Evolutionary conservation across 768 basidiomycete genomes (phyloP), one percentile per base, ranked within the genome.

Genomic region (Lenzites betulinus): DNA sequence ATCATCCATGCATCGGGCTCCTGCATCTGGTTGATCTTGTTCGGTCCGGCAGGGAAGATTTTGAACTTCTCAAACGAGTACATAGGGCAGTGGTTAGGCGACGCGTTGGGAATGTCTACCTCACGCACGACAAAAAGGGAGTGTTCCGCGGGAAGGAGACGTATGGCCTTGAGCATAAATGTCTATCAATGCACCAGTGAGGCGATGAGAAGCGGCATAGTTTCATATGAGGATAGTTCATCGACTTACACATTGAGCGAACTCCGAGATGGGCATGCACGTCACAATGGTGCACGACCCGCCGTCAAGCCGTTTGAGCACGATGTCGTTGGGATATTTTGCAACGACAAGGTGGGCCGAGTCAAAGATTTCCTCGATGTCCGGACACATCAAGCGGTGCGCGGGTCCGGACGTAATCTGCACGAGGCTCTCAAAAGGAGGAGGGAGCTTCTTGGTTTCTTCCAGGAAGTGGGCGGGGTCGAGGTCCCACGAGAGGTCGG

Each of bases 361-460:
- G 13, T 76, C 77, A 50, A 76, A 70, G n/a, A 80, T 69, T 41
- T 80, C 74, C 48, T 77, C 78, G n/a, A 85, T 59, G 22, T 76
- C 75, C 5, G 81, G 59, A 7, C 66, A 66, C 9, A 74, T 73
- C n/a, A 82, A 22, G 13, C 26, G 56, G 23, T 58, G 75, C 23
- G 73, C 70, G 5, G 71, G 65, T 7, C 71, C 66, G n/a, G 77
- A 77, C 22, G 75, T 72, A 41, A 81, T 65, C 36, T 70, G 61
- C 4, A 75, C 74, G 39, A 82, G 63, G 41, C 75, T 69, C 54
- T 74, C 73, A 68, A 83, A 83, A 3, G 81, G 79, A 6, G 72
- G 73, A 0, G 71, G 68, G 54, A 78, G 74, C 13, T 64, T 65
- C 5, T 66, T 67, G 5, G 76, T 78, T 54, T 71, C 68, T 18